phyloP scores from a whole-genome alignment of 2,329 filamentous ascomycete species.

The Immersiporthe knoxdaviesiana region DNA sequence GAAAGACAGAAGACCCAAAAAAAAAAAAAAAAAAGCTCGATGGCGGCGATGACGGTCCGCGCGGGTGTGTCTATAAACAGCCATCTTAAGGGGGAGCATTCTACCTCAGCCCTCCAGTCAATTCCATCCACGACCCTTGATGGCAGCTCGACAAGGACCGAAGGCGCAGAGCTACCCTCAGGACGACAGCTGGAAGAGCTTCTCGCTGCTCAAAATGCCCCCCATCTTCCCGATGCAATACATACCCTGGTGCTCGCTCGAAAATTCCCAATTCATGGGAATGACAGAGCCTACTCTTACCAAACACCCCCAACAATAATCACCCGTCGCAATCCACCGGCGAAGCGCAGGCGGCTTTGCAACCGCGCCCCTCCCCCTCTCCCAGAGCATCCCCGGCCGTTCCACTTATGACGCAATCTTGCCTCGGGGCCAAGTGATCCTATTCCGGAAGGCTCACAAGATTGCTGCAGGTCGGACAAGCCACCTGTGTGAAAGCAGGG shows the following conservation, averaged over 20 bases:
- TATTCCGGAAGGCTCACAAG: neutral
- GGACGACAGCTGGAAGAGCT: neutral
- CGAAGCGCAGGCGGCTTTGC: constrained; percentile 1
- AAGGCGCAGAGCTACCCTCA: neutral
- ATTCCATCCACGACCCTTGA: constrained; percentile 4
- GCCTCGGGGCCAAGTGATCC: constrained; percentile 11
- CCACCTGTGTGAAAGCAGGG: neutral
- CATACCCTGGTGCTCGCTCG: constrained; percentile 16
- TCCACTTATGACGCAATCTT: constrained; percentile 28
- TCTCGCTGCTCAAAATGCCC: neutral
- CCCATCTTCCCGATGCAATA: neutral
- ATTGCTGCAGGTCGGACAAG: neutral
- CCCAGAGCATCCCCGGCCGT: constrained; percentile 11
- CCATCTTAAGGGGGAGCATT: constrained; percentile 3
- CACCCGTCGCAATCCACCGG: neutral
- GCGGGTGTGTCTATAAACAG: constrained; percentile 21
- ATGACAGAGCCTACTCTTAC: neutral
- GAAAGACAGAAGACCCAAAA: neutral
- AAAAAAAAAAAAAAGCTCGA: neutral
- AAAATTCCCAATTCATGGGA: neutral
- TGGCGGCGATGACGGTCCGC: constrained; percentile 20
- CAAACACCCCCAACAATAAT: neutral
- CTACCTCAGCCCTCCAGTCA: neutral
- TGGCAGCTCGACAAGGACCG: constrained; percentile 9
- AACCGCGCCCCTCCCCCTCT: neutral